Evolutionary conservation across 2,329 filamentous ascomycete genomes (phyloP), one percentile per base, ranked within the genome.

Genomic region (Epichloe gansuensis): DNA sequence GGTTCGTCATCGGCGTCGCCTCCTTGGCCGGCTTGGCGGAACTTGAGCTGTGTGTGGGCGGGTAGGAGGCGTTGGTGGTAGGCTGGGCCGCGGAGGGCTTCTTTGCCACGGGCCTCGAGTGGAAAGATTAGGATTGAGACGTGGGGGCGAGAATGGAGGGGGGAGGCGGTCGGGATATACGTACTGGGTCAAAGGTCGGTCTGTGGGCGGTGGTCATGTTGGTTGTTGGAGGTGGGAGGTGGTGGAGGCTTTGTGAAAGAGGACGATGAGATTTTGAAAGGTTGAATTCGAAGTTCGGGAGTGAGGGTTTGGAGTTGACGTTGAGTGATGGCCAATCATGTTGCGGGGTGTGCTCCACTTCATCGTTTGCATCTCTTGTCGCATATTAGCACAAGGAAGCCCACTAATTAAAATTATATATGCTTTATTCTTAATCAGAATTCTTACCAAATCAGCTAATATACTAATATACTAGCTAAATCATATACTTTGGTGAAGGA

Each of bases 11-110:
- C 67, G 35, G 85, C 85, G 57, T 82, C 84, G 58, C 88, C 87
- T 61, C 93, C 93, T 72, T 98, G 93, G 44, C 89, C 90, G n/a
- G 85, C 74, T 46, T 78, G 83, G 74, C 89, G 81, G 65, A 84
- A 86, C 72, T 98, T 98, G 64, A 98, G 83, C 57, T 88, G 84
- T 12, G 88, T 97, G 68, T 98, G 86, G 35, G 93, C 93, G 36
- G 93, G 91, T 13, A 96, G 83, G 15, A 97, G 85, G 61, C 93
- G 86, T 70, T 97, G 91, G 67, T 98, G 93, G 74, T 96, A 97
- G 61, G 89, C 91, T 48, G 89, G 87, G 47, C 93, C 93, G 63
- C 89, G 85, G 54, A 89, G 85, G 62, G 90, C 89, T 71, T 98
- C 93, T 76, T 96, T 96, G 66, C 93, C 93, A 66, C 85, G 82